Percentiles rank a stretch among this genome's conserved stretches.
Conservation (phyloP, 75 land plant genomes). For the Pinus albicaulis region DNA sequence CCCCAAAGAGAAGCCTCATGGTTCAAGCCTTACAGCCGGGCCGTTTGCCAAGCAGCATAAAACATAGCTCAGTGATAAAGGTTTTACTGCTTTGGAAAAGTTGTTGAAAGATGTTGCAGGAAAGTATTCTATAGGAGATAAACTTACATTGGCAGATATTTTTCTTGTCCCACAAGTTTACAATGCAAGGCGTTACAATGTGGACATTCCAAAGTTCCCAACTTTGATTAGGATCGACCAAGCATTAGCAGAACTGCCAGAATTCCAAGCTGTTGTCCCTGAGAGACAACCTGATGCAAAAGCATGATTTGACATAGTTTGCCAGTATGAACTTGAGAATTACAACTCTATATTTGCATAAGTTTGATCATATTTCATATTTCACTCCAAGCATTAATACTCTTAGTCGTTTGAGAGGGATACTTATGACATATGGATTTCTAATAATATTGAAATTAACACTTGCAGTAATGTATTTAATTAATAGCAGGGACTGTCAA, state of each 20-base stretch:
- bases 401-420: neutral
- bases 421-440: neutral
- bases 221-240: conserved; percentile 20
- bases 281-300: conserved; percentile 57
- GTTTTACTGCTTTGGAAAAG: conserved; percentile 50
- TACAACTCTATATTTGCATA: too few relatives aligned
- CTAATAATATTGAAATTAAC: neutral
- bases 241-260: conserved; percentile 46
- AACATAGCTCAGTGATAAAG: neutral
- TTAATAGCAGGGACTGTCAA: neutral
- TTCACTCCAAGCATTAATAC: too few relatives aligned
- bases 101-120: conserved; percentile 36
- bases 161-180: too few relatives aligned
- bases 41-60: neutral
- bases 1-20: too few relatives aligned
- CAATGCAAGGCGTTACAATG: too few relatives aligned
- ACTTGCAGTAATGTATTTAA: neutral
- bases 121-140: conserved; percentile 42
- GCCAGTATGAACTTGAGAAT: neutral
- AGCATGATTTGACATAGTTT: neutral
- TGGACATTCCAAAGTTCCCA: conserved; percentile 3
- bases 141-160: conserved; percentile 39
- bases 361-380: too few relatives aligned
- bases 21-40: too few relatives aligned
- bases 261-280: conserved; percentile 55